phyloP scores from a whole-genome alignment of 352 stramenopile species.

The Pythium oligandrum region DNA sequence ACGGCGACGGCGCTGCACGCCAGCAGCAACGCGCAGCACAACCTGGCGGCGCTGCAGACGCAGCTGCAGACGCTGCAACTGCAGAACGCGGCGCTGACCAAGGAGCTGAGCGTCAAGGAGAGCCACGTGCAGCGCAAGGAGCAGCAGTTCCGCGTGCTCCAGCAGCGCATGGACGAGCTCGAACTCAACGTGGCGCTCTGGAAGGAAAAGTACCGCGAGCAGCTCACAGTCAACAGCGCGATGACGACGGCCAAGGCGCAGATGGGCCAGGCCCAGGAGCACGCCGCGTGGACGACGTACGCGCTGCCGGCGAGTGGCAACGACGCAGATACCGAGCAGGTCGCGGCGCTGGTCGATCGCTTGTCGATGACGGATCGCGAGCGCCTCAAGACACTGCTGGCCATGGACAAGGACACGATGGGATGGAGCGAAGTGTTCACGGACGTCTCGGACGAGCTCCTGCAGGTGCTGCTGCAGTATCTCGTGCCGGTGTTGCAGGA shows the following conservation, averaged over 20 bases:
- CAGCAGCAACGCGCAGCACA: slow-evolving; percentile 48
- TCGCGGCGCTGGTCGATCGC: slow-evolving; percentile 37
- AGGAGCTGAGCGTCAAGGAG: slow-evolving; percentile 61
- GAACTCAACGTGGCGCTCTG: slow-evolving; percentile 47
- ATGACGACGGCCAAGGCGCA: neutral
- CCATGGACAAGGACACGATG: slow-evolving; percentile 17
- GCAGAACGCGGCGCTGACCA: slow-evolving; percentile 57
- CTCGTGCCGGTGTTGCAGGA: slow-evolving; percentile 47
- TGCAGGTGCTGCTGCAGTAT: slow-evolving; percentile 46
- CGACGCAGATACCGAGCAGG: slow-evolving; percentile 14
- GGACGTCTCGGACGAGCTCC: slow-evolving; percentile 51
- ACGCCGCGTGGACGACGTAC: slow-evolving; percentile 5
- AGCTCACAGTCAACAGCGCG: slow-evolving; percentile 11
- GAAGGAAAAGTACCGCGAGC: slow-evolving; percentile 66
- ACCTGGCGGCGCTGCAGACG: slow-evolving; percentile 51
- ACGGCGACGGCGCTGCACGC: slow-evolving; percentile 10
- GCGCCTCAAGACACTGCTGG: slow-evolving; percentile 44
- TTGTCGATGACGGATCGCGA: slow-evolving; percentile 41
- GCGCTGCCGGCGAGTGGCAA: slow-evolving; percentile 5
- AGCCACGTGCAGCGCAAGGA: slow-evolving; percentile 73
- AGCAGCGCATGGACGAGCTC: slow-evolving; percentile 60
- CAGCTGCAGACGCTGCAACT: slow-evolving; percentile 55
- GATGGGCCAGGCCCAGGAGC: neutral
- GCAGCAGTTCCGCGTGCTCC: slow-evolving; percentile 71
- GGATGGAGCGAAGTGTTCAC: slow-evolving; percentile 37